A percentile compares a stretch with the other conserved stretches of the same genome.
Evolutionary conservation across 345 rosid genomes (phyloP).

Genomic region (Hypericum perforatum): DNA sequence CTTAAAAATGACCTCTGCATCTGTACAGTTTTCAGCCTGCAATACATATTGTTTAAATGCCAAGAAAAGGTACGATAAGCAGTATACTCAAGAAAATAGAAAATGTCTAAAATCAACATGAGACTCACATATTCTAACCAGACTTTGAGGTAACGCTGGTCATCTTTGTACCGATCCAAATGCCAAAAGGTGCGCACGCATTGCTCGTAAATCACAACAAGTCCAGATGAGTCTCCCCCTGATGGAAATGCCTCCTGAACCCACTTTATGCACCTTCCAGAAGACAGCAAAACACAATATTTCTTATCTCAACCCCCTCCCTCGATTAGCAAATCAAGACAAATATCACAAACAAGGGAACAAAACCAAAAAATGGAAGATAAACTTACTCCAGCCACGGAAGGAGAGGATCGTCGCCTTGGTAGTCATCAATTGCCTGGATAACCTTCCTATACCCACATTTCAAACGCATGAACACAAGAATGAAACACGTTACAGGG

Average conservation of each 20-base stretch:
- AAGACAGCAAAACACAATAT: neutral
- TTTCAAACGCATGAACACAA: neutral
- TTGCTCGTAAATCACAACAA: slow-evolving; percentile 74
- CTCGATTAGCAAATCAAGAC: neutral
- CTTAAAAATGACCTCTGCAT: slow-evolving; percentile 63
- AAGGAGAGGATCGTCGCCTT: slow-evolving; percentile 74
- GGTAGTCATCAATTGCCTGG: slow-evolving; percentile 57
- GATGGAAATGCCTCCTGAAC: slow-evolving; percentile 85
- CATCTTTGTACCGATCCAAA: slow-evolving; percentile 64
- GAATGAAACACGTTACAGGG: neutral
- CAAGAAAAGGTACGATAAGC: neutral
- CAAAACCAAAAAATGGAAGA: neutral
- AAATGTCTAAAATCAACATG: neutral
- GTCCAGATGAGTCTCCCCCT: slow-evolving; percentile 73
- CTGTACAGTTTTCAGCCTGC: slow-evolving; percentile 77
- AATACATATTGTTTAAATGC: slow-evolving; percentile 5
- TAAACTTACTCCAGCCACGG: slow-evolving; percentile 73
- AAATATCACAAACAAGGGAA: neutral
- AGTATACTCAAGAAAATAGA: neutral
- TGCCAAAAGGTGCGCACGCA: slow-evolving; percentile 90
- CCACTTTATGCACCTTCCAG: slow-evolving; percentile 80
- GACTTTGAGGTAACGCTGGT: slow-evolving; percentile 89
- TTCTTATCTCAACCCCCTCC: too few species aligned
- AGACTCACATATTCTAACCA: slow-evolving; percentile 88
- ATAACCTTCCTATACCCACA: slow-evolving; percentile 47